phyloP scores from a whole-genome alignment of 352 stramenopile genomes.

The Pythium coloratum region DNA sequence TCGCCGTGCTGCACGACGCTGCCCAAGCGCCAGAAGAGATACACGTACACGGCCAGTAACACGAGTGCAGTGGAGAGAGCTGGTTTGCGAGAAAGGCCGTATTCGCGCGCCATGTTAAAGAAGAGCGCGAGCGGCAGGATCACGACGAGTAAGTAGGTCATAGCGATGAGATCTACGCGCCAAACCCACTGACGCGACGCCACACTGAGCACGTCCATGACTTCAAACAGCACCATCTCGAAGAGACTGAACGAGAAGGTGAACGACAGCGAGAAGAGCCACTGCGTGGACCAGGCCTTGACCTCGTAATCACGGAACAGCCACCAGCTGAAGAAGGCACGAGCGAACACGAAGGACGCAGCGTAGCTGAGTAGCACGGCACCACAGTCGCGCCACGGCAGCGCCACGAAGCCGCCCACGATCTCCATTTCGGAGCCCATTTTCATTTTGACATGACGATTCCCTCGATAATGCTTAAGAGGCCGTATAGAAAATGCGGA shows the following conservation, averaged over 20 bases:
- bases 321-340: constrained; percentile 83
- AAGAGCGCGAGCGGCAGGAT: constrained; percentile 78
- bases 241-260: constrained; percentile 82
- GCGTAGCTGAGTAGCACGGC: constrained; percentile 25
- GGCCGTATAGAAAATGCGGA: not conserved
- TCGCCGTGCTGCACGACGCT: constrained; percentile 51
- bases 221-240: constrained; percentile 79
- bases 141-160: constrained; percentile 76
- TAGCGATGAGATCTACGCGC: constrained; percentile 71
- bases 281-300: constrained; percentile 46
- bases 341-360: constrained; percentile 63
- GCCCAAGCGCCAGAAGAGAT: constrained; percentile 74
- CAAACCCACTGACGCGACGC: constrained; percentile 72
- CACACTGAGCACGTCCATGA: constrained; percentile 68
- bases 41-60: constrained; percentile 59
- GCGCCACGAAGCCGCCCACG: constrained; percentile 19
- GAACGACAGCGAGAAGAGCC: constrained; percentile 75
- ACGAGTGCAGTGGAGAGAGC: constrained; percentile 27
- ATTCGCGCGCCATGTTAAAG: constrained; percentile 70
- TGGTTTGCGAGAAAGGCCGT: constrained; percentile 35
- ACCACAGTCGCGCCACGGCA: constrained; percentile 23
- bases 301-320: constrained; percentile 86
- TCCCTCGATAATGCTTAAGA: not conserved
- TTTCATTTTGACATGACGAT: not conserved
- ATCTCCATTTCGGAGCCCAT: not conserved